Evolutionary conservation across 257 asterid species (phyloP).

Genomic region (Solanum pimpinellifolium): DNA sequence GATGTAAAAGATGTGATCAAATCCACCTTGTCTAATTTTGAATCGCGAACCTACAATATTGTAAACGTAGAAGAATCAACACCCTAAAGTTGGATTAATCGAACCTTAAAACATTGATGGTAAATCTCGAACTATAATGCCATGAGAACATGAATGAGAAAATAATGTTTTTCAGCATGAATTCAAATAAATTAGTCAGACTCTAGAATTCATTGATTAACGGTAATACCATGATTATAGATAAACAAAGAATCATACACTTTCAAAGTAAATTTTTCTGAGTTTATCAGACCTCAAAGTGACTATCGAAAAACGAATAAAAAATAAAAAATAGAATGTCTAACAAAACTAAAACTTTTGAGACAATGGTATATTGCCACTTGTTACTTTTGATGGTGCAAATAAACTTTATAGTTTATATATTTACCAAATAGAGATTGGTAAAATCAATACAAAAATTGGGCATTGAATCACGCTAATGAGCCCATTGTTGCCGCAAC

Average conservation of each 20-base stretch:
- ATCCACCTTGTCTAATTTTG: not conserved
- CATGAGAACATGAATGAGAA: not conserved
- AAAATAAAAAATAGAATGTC: no score
- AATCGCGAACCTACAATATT: not conserved
- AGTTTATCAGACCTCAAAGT: not conserved
- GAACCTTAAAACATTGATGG: not conserved
- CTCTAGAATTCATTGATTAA: rapidly evolving
- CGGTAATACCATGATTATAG: not conserved
- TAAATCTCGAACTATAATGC: not conserved
- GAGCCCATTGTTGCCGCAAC: not conserved
- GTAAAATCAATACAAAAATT: not conserved
- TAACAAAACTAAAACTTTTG: not conserved
- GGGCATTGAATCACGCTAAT: slow-evolving; percentile 1
- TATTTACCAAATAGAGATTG: not conserved
- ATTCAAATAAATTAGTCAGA: not conserved
- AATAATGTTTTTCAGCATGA: not conserved
- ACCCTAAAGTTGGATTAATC: not conserved
- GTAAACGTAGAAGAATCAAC: not conserved
- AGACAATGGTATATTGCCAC: not conserved
- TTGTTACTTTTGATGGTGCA: not conserved
- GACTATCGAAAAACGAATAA: not conserved
- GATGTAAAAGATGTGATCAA: not conserved
- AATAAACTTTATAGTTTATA: not conserved
- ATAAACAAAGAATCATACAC: not conserved
- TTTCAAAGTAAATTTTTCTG: not conserved